These are phyloP conservation scores for Teunomyces gatunensis DNA, from an alignment of 805 yeast genomes.

Conservation along the genomic window DNA sequence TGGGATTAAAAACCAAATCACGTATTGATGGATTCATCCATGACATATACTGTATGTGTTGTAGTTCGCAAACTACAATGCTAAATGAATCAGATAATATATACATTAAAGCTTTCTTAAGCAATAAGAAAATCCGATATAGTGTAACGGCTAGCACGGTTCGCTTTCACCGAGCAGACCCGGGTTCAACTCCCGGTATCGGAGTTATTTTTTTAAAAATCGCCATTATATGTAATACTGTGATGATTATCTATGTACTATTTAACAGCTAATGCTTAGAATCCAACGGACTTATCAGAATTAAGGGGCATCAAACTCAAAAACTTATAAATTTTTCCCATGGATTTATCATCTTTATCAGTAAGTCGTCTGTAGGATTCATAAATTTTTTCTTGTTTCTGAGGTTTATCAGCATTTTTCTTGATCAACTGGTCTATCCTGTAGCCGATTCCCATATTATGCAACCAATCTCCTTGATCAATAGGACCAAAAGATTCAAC, in stretches of 20 bases:
- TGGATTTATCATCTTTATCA: constrained; percentile 55
- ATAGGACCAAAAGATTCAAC: constrained; percentile 51
- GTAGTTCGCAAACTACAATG: no score
- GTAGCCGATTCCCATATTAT: constrained; percentile 70
- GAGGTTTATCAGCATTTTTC: constrained; percentile 35
- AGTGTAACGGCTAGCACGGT: constrained; percentile 83
- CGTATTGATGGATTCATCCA: no score
- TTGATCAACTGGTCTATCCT: constrained; percentile 60
- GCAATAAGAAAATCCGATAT: constrained; percentile 50
- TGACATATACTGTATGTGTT: no score
- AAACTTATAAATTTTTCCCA: constrained; percentile 79
- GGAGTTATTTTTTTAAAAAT: constrained; percentile 40
- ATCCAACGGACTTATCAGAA: constrained; percentile 50
- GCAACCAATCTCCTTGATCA: constrained; percentile 79
- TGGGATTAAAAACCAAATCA: no score
- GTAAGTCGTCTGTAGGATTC: constrained; percentile 62
- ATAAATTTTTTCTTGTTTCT: constrained; percentile 51
- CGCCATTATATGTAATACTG: background rate
- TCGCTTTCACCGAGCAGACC: constrained; percentile 83
- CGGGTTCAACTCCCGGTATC: constrained; percentile 89
- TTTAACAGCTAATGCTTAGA: constrained; percentile 23
- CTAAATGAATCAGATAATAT: no score
- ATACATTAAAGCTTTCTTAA: no score
- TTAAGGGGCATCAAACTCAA: constrained; percentile 56
- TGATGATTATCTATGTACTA: background rate